Evolutionary conservation across 2,329 filamentous ascomycete genomes (phyloP), one percentile per base, ranked within the genome.

Genomic region (Lasiodiplodia theobromae): DNA sequence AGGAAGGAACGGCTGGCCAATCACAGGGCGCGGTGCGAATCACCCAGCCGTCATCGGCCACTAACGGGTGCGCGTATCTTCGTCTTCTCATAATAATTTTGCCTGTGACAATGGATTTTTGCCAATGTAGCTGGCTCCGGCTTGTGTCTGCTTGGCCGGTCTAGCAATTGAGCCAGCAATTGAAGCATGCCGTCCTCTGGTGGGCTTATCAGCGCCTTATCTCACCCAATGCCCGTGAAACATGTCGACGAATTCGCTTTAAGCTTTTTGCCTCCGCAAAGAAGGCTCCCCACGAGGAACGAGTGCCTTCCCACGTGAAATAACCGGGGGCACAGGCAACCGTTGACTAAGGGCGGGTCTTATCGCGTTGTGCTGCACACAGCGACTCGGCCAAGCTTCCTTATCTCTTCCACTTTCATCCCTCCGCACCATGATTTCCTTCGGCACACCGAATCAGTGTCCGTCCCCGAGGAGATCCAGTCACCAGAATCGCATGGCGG

Each of bases 281-380:
- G 7, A 7, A 25, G 14, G 21, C 34, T 52, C 44, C 58, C 58
- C 58, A 63, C 58, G 58, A 28, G 8, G 5, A 23, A 6, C 11
- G n/a, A 2, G 18, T 16, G 31, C 4, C 4, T 18, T 14, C 21
- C 37, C 60, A 52, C 47, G 60, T 40, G 44, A n/a, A 2, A 21
- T 38, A 18, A 6, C 23, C 25, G 4, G 14, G 38, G 5, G 10
- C 6, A 23, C 38, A 44, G 47, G 4, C 40, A 51, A 37, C 1
- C n/a, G 58, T 18, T 64, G 60, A 64, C 60, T 64, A 64, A 64
- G 28, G 60, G 18, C 44, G 47, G 44, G 60, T n/a, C 31, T 64
- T 64, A 64, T 64, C 60, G 58, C 40, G 12, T 11, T 6, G 25
- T 31, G 14, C 34, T 14, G 34, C 37, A 34, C 23, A 37, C 18